Evolutionary conservation across 306 rosid genomes (phyloP), one percentile per base, ranked within the genome.

Genomic region (Neltuma alba): DNA sequence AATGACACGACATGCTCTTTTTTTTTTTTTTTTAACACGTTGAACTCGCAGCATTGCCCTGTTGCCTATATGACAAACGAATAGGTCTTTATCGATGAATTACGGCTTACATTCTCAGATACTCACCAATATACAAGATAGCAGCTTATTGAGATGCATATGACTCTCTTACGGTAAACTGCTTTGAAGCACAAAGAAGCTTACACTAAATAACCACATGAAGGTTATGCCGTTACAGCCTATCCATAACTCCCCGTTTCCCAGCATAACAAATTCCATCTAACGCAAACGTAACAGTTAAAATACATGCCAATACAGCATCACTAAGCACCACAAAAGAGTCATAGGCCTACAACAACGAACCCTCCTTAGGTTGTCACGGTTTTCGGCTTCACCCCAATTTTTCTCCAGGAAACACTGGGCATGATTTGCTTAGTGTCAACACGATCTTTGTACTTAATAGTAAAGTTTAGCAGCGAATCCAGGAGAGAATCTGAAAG

Each of bases 361-460:
- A 57, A 37, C 42, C 38, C 37, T 47, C 25, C 34, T 86, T 89
- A 89, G 42, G 93, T 84, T 12, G 84, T 28, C 48, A 92, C 78
- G 79, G 98, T 94, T 80, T 75, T 92, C 12, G 94, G 87, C 76
- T 90, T 94, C 65, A 67, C 97, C 42, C 97, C 97, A 15, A 86
- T 83, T 80, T 91, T 91, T 83, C 83, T 88, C 99, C 99, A 94
- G 9, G 98, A 92, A 73, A 94, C 96, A 79, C 88, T 89, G 8
- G 99, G 99, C 99, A 94, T 92, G 37, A 94, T 94, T 86, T 92
- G 99, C 85, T 91, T 92, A 1, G 79, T 84, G 88, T 94, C 98
- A 2, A 94, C 92, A 4, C 98, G 96, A 78, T 87, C 95, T 89
- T 92, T 86, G 78, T 87, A 89, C 88, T 81, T 78, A 7, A 92